phyloP scores from a whole-genome alignment of 2,329 filamentous ascomycete genomes.

The Aspergillus oerlinghausenensis region DNA sequence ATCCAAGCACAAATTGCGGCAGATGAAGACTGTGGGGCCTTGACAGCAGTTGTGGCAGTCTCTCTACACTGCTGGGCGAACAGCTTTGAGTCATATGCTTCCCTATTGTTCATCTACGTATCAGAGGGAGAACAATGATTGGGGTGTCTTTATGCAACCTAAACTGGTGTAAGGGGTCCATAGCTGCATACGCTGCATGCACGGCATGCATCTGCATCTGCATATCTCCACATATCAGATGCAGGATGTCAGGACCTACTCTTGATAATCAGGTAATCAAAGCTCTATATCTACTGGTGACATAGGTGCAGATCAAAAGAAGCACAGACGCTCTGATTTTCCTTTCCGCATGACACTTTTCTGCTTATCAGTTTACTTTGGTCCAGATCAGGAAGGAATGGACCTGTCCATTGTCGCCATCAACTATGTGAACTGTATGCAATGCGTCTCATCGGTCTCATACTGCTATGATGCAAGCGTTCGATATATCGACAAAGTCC shows the following conservation, averaged over 20 bases:
- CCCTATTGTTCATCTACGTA: neutral
- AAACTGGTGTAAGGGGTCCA: neutral
- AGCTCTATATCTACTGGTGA: neutral
- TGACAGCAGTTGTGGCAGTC: neutral
- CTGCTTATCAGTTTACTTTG: neutral
- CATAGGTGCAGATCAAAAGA: neutral
- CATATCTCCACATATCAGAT: neutral
- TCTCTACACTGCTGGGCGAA: neutral
- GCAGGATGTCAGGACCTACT: neutral
- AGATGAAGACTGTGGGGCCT: neutral
- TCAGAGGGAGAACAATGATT: neutral
- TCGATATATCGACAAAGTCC: too few relatives aligned
- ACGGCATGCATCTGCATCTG: neutral
- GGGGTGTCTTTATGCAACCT: neutral
- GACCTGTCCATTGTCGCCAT: neutral
- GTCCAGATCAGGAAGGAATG: neutral
- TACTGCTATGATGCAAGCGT: neutral
- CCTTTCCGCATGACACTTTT: too few relatives aligned
- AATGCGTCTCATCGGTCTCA: neutral
- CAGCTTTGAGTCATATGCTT: neutral
- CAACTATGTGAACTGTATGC: neutral
- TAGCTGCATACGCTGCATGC: neutral
- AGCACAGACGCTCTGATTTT: too few relatives aligned
- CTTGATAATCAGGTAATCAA: neutral
- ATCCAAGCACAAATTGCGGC: neutral